phyloP scores from a whole-genome alignment of 2,329 filamentous ascomycete genomes.

The Madurella mycetomatis region DNA sequence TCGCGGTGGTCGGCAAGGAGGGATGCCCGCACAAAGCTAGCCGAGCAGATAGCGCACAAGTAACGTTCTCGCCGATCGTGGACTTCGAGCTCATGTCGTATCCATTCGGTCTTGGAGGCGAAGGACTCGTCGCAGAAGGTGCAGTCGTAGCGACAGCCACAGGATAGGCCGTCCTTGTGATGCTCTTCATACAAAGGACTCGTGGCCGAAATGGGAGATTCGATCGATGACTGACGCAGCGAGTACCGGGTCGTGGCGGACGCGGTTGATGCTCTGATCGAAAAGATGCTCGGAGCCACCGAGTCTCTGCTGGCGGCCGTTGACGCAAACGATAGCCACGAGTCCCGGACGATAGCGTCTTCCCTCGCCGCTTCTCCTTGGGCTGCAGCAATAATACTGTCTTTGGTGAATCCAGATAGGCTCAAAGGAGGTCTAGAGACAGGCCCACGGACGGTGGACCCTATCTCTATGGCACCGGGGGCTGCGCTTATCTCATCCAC shows the following conservation, averaged over 20 bases:
- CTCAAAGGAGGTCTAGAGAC: not conserved
- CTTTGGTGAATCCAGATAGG: conserved; percentile 1
- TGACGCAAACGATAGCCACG: conserved; percentile 19
- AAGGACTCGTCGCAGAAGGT: conserved; percentile 23
- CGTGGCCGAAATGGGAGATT: conserved; percentile 17
- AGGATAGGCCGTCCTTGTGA: conserved; percentile 11
- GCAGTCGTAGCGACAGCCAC: conserved; percentile 15
- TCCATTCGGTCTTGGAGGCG: conserved; percentile 19
- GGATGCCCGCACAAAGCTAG: not conserved
- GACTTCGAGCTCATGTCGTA: conserved; percentile 16
- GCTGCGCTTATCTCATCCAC: not conserved
- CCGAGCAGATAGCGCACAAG: conserved; percentile 10
- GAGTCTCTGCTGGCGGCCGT: conserved; percentile 16
- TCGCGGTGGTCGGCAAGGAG: conserved; percentile 9
- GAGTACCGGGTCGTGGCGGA: conserved; percentile 19
- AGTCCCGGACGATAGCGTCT: conserved; percentile 5
- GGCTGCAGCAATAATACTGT: not conserved
- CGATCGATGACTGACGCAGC: conserved; percentile 14
- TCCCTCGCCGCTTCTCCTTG: not conserved
- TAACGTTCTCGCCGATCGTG: conserved; percentile 16
- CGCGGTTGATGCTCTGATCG: conserved; percentile 13
- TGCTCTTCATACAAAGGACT: conserved; percentile 14
- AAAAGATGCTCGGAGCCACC: conserved; percentile 19
- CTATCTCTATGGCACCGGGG: not conserved
- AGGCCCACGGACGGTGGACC: not conserved